Conservation (phyloP, 208 protist species). For the Phytomonas francai region DNA sequence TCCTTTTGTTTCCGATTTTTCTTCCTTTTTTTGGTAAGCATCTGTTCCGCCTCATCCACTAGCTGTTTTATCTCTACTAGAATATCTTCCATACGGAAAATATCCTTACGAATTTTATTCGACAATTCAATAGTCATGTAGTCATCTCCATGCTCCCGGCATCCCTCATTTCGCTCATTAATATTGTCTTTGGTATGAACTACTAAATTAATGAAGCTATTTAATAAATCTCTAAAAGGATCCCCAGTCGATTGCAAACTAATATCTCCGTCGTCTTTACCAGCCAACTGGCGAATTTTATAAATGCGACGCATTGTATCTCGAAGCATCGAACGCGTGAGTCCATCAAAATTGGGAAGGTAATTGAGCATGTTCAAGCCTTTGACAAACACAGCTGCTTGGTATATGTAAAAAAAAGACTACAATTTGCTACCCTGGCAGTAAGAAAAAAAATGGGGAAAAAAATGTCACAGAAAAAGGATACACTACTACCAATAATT, state of each 20-base stretch:
- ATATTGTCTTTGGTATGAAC: conserved; percentile 44
- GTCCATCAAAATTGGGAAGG: conserved; percentile 46
- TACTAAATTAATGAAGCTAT: conserved; percentile 35
- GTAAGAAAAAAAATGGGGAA: conserved; percentile 8
- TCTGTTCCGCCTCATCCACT: conserved; percentile 33
- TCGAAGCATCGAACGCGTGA: conserved; percentile 63
- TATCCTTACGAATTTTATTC: conserved; percentile 48
- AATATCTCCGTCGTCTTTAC: conserved; percentile 35
- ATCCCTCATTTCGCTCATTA: conserved; percentile 50
- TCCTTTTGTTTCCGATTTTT: conserved; percentile 34
- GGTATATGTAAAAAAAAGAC: not conserved
- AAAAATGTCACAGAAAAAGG: conserved; percentile 4
- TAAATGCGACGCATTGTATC: conserved; percentile 62
- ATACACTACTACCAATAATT: not conserved
- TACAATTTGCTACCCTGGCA: conserved; percentile 8
- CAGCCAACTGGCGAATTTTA: conserved; percentile 38
- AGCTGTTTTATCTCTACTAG: conserved; percentile 38
- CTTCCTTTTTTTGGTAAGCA: conserved; percentile 31
- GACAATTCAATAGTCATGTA: conserved; percentile 57
- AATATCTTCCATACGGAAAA: conserved; percentile 45
- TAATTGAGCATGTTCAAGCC: conserved; percentile 22
- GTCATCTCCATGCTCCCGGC: conserved; percentile 38
- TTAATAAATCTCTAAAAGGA: conserved; percentile 41
- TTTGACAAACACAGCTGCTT: not conserved
- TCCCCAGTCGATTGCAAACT: conserved; percentile 32